A percentile compares a stretch with the other conserved stretches of the same genome.
These are phyloP conservation scores for Ajuga reptans DNA, from an alignment of 305 asterid genomes.

Conservation along the genomic window DNA sequence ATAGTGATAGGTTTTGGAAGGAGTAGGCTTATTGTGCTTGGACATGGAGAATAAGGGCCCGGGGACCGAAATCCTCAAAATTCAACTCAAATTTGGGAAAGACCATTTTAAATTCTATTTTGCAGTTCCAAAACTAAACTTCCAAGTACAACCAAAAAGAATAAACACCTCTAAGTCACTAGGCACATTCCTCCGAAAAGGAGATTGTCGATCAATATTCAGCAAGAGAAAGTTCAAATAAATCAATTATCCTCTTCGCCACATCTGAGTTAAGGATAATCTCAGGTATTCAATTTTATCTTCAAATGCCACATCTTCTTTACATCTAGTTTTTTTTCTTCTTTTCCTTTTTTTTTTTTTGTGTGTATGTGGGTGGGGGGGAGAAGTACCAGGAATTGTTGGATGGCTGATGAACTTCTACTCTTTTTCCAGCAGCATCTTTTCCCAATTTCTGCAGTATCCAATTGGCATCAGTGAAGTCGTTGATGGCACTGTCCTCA, in stretches of 20 bases:
- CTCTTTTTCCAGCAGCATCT: constrained; percentile 93
- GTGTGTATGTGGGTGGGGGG: too few species aligned
- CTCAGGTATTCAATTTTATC: background rate
- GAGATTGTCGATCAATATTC: too few species aligned
- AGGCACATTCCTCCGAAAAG: background rate
- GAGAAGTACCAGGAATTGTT: constrained; percentile 54
- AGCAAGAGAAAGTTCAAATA: too few species aligned
- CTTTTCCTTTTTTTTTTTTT: too few species aligned
- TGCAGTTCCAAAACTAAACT: background rate
- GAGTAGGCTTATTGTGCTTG: background rate
- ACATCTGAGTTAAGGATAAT: background rate
- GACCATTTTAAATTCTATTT: background rate
- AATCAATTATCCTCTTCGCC: too few species aligned
- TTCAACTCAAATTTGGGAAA: background rate
- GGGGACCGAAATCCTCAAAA: background rate
- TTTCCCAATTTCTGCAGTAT: constrained; percentile 86
- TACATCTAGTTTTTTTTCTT: too few species aligned
- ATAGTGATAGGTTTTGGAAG: background rate
- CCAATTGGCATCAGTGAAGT: constrained; percentile 83
- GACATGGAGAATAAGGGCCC: background rate
- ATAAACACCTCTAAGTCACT: background rate
- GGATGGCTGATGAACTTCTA: constrained; percentile 78
- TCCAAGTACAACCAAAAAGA: background rate
- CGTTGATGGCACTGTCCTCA: constrained; percentile 51
- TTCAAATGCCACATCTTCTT: too few species aligned